phyloP scores from a whole-genome alignment of 225 moss, liverwort and hornwort species.

The Pseudisothecium myosuroides region DNA sequence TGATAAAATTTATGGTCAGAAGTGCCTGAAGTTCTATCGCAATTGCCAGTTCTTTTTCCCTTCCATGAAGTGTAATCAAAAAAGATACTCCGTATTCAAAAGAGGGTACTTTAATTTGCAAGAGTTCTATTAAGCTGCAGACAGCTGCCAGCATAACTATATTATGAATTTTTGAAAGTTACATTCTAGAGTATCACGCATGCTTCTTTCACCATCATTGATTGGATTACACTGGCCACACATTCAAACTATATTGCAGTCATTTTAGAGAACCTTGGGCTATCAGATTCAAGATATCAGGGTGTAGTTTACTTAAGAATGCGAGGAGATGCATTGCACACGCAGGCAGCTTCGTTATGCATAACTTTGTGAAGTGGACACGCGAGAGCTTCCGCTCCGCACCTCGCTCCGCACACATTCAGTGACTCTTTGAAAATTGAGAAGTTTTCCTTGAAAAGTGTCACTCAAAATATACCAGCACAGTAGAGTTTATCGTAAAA shows the following conservation, averaged over 20 bases:
- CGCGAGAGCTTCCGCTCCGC: neutral
- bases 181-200: neutral
- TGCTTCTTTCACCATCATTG: neutral
- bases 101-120: neutral
- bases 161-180: neutral
- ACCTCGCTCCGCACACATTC: neutral
- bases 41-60: neutral
- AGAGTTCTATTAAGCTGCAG: neutral
- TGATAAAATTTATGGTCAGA: neutral
- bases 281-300: neutral
- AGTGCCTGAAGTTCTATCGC: neutral
- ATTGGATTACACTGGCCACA: neutral
- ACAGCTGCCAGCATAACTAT: neutral
- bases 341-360: neutral
- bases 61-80: neutral
- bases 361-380: neutral
- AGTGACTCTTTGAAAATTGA: neutral
- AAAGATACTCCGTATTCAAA: too few species aligned
- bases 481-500: too few species aligned
- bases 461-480: neutral
- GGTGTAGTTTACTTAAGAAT: neutral
- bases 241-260: neutral
- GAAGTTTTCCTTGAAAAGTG: too few species aligned
- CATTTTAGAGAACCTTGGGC: neutral
- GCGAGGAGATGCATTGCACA: neutral